phyloP scores from a whole-genome alignment of 2,329 filamentous ascomycete genomes.

The Thielaviopsis euricoi region DNA sequence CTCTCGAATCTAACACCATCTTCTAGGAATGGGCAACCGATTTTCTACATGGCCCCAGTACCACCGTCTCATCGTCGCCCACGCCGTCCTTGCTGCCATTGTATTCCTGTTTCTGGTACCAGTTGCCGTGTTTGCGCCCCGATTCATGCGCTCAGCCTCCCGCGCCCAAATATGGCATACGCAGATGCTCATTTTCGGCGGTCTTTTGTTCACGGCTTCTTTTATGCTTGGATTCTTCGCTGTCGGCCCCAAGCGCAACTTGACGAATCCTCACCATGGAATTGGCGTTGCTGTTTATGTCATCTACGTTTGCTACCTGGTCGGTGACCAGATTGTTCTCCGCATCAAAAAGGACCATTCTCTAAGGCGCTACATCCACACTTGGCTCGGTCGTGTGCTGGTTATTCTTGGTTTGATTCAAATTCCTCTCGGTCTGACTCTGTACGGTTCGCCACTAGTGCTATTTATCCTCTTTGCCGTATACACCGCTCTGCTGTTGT shows the following conservation, averaged over 20 bases:
- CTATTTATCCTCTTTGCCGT: conserved; percentile 77
- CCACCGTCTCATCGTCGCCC: conserved; percentile 50
- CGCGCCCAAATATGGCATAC: conserved; percentile 53
- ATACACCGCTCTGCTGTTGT: conserved; percentile 55
- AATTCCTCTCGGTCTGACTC: conserved; percentile 70
- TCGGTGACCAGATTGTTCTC: conserved; percentile 50
- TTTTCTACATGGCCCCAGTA: conserved; percentile 56
- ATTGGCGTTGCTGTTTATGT: conserved; percentile 69
- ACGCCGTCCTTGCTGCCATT: conserved; percentile 55
- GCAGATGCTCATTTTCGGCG: conserved; percentile 54
- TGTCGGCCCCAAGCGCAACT: conserved; percentile 52
- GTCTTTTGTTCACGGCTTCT: conserved; percentile 51
- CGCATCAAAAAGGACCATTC: conserved; percentile 33
- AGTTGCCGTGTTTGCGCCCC: conserved; percentile 53
- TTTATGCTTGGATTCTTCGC: conserved; percentile 65
- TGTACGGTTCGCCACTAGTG: conserved; percentile 77
- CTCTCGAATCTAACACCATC: neutral
- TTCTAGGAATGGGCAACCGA: conserved; percentile 62
- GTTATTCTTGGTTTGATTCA: conserved; percentile 73
- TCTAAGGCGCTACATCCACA: conserved; percentile 52
- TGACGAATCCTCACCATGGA: conserved; percentile 72
- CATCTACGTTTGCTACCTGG: conserved; percentile 51
- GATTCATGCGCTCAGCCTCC: conserved; percentile 51
- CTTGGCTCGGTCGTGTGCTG: conserved; percentile 68
- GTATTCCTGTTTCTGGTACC: conserved; percentile 63